These are phyloP conservation scores for Solanum pennellii DNA, from an alignment of 257 asterid genomes.

Conservation along the genomic window DNA sequence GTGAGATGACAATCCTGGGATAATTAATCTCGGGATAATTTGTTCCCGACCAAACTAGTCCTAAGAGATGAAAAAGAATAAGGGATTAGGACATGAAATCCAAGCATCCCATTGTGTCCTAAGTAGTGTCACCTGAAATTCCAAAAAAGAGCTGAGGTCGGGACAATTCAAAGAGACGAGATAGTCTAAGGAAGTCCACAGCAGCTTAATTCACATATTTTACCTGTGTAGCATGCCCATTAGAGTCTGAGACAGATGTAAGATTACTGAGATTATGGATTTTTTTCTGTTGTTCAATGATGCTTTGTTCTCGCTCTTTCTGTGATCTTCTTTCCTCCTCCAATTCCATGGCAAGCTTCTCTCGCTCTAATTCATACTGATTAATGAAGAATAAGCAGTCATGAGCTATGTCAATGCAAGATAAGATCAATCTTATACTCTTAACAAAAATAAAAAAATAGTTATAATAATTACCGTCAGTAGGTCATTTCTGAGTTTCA, in stretches of 20 bases:
- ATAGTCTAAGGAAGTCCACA: background rate
- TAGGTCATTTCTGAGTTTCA: constrained; percentile 92
- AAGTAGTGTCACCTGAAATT: background rate
- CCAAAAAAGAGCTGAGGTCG: background rate
- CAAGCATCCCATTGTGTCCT: background rate
- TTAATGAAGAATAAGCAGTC: constrained; percentile 6
- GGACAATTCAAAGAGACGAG: background rate
- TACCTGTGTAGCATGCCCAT: constrained; percentile 50
- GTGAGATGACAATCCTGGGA: background rate
- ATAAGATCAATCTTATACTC: background rate
- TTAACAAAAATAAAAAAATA: background rate
- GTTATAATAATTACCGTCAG: constrained; percentile 47
- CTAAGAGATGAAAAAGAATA: background rate
- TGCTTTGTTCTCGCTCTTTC: constrained; percentile 58
- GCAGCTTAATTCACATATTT: background rate
- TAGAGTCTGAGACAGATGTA: constrained; percentile 37
- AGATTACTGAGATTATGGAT: constrained; percentile 54
- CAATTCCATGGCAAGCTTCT: constrained; percentile 76
- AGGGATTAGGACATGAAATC: background rate
- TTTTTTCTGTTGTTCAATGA: constrained; percentile 72
- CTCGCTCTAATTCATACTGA: constrained; percentile 82
- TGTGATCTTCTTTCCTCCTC: constrained; percentile 95
- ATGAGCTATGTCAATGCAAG: background rate
- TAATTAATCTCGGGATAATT: background rate
- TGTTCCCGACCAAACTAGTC: background rate